Percentiles rank a stretch among this genome's conserved stretches.
Evolutionary conservation across 805 yeast species (phyloP).

Genomic region (Naumovozyma baii): DNA sequence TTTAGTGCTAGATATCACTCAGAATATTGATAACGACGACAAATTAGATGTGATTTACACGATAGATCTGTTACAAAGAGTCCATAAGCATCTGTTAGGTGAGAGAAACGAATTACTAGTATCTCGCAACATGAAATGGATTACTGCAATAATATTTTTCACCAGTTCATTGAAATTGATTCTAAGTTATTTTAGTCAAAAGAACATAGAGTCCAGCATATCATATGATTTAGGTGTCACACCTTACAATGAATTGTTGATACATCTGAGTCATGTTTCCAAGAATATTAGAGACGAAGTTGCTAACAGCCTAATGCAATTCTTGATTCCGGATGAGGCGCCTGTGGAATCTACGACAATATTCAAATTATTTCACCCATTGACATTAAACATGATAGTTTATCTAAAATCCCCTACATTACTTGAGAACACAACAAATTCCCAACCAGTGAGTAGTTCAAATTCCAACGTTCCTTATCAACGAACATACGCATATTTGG

Average conservation of each 20-base stretch:
- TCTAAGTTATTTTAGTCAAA: constrained; percentile 7
- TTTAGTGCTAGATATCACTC: constrained; percentile 14
- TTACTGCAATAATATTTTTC: constrained; percentile 16
- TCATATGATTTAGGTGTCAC: constrained; percentile 3
- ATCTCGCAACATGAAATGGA: constrained; percentile 21
- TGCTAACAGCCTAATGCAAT: background rate
- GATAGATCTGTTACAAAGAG: constrained; percentile 8
- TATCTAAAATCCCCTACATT: background rate
- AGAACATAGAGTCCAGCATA: constrained; percentile 2
- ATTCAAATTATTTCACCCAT: background rate
- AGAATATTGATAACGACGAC: constrained; percentile 11
- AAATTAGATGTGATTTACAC: constrained; percentile 6
- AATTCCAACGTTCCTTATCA: too few relatives aligned
- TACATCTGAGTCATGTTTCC: background rate
- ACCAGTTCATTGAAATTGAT: constrained; percentile 15
- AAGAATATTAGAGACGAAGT: background rate
- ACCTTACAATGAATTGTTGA: constrained; percentile 7
- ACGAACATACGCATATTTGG: background rate
- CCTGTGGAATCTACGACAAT: background rate
- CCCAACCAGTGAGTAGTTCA: too few relatives aligned
- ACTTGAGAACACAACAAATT: too few relatives aligned
- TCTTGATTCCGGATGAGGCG: background rate
- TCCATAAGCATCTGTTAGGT: constrained; percentile 14
- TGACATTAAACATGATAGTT: background rate
- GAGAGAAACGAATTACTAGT: constrained; percentile 9